Percentiles rank a stretch among this genome's conserved stretches.
These are phyloP conservation scores for Luzula sylvatica DNA, from an alignment of 176 grass and related monocot species.

Conservation along the genomic window DNA sequence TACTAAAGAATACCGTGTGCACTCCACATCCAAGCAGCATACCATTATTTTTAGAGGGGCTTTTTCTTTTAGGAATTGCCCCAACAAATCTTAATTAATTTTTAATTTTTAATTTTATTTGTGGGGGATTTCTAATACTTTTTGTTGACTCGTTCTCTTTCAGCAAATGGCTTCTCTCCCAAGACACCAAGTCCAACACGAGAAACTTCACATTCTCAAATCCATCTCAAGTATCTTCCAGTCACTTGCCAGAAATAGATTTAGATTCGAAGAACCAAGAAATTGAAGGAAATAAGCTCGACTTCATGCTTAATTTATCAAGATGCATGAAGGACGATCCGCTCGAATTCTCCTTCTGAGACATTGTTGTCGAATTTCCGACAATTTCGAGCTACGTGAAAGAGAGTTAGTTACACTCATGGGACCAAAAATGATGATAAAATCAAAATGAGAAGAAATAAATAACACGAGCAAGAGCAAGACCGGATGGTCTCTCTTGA, in stretches of 20 bases:
- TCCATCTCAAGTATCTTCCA: neutral
- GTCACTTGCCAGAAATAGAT: slow-evolving; percentile 1
- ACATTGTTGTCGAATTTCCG: slow-evolving; percentile 15
- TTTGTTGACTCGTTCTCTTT: too few relatives aligned
- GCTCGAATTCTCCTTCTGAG: slow-evolving; percentile 32
- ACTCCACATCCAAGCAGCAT: slow-evolving; percentile 7
- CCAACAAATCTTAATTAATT: too few relatives aligned
- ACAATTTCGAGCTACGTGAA: slow-evolving; percentile 7
- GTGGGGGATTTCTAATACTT: too few relatives aligned
- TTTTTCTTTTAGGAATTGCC: too few relatives aligned
- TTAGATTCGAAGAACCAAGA: slow-evolving; percentile 18
- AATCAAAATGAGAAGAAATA: slow-evolving; percentile 7
- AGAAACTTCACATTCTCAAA: slow-evolving; percentile 25
- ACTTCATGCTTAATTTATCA: neutral
- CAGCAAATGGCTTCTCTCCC: neutral
- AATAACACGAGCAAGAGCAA: slow-evolving; percentile 8
- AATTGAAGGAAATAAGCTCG: neutral
- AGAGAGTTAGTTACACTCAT: slow-evolving; percentile 2
- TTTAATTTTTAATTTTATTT: too few relatives aligned
- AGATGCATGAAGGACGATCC: slow-evolving; percentile 14
- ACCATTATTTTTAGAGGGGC: neutral
- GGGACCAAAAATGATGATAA: neutral
- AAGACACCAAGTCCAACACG: too few relatives aligned
- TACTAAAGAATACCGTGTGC: slow-evolving; percentile 70
- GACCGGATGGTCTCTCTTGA: slow-evolving; percentile 19